Base-by-base conservation (phyloP, 768 basidiomycete genomes). In the Guyanaporus albipodus region DNA sequence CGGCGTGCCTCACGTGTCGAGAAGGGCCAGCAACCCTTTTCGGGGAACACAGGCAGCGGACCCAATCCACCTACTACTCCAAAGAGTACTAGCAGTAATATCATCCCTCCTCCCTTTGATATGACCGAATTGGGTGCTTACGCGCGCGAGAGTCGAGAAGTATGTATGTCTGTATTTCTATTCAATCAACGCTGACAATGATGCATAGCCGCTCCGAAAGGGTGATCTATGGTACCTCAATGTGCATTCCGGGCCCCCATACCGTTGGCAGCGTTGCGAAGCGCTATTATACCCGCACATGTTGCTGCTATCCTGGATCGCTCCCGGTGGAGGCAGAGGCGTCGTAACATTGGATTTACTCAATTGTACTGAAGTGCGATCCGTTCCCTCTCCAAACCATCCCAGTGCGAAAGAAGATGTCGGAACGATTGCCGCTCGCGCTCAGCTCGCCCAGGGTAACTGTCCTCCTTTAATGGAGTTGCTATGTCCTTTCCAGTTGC, bases 181-280 rank as follows among this genome's bases (percentile, higher is more conserved):
- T 39, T 43, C 6, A 19, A n/a, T 50, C 15, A 1, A 24, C 26
- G 18, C 56, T 62, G 26, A 67, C 28, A 26, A 14, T 17, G 1
- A 21, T 18, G 19, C 35, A n/a, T 59, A 95, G 93, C 91, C 92
- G 4, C 71, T 90, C 11, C 84, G 89, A 47, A 86, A 90, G 32
- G 93, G 93, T 12, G 71, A 83, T 12, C 68, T 96, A 1, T 95
- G 90, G 85, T 96, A 92, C 61, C 79, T 96, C 44, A 95, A 96
- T 46, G 93, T 95, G 0, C 93, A 96, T 58, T 84, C 86, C 0
- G 61, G 78, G 4, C 80, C 85, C 18, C 87, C 87, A 0, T 92
- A 83, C 64, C 69, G 75, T 49, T 91, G 87, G 88, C 80, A 83
- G 68, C 76, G 89, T 52, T 92, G 81, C 58, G 87, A 88, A 60